Evolutionary conservation across 2,329 filamentous ascomycete species (phyloP).

Genomic region (Curvularia sp.): DNA sequence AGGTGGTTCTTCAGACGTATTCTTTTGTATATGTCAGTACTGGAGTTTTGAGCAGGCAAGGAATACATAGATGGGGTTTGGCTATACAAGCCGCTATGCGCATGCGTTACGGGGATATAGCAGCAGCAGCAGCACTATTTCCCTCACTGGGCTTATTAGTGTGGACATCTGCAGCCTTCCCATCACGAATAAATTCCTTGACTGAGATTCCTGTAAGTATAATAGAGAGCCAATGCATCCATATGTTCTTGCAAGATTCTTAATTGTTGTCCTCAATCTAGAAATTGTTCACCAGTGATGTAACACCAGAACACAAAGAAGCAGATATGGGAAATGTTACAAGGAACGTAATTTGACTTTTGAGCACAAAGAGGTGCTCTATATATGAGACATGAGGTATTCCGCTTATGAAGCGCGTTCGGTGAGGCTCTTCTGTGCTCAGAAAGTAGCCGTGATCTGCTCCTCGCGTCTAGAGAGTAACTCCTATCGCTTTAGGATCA

Average conservation of each 20-base stretch:
- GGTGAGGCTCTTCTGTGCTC: not conserved
- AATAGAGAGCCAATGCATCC: not conserved
- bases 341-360: not conserved
- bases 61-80: too few relatives aligned
- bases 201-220: not conserved
- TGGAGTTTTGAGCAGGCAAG: not conserved
- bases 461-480: not conserved
- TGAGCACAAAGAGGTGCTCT: not conserved
- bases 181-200: not conserved
- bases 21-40: too few relatives aligned
- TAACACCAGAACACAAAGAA: not conserved
- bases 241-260: not conserved
- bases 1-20: not conserved
- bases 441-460: not conserved
- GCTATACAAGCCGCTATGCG: too few relatives aligned
- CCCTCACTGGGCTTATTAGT: too few relatives aligned
- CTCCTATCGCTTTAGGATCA: not conserved
- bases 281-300: not conserved
- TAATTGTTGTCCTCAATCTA: not conserved
- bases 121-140: too few relatives aligned
- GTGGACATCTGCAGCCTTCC: not conserved
- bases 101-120: too few relatives aligned
- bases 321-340: not conserved
- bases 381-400: not conserved
- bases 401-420: not conserved